These are phyloP conservation scores for Pythium vanterpoolii DNA, from an alignment of 352 stramenopile species.

Conservation along the genomic window DNA sequence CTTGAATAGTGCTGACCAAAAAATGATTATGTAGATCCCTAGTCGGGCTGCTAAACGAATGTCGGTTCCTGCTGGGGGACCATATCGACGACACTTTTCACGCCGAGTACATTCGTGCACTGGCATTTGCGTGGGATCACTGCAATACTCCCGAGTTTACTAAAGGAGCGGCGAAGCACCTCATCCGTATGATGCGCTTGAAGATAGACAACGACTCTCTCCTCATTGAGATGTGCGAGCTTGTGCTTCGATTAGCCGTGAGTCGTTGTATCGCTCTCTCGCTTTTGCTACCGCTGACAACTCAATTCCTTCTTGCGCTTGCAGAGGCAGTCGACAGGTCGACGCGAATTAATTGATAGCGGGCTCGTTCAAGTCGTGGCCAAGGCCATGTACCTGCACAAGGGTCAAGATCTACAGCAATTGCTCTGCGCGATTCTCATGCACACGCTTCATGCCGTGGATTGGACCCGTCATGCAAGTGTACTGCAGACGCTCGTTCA, in stretches of 20 bases:
- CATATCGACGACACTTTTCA: not conserved
- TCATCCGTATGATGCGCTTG: slow-evolving; percentile 13
- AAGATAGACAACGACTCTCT: not conserved
- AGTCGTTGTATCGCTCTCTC: not conserved
- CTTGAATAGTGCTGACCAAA: not conserved
- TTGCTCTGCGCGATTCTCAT: slow-evolving; percentile 6
- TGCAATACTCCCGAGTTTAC: not conserved
- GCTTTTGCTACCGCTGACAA: too few species aligned
- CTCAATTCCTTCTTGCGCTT: too few species aligned
- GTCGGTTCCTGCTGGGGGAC: not conserved
- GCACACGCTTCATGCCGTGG: slow-evolving; percentile 2
- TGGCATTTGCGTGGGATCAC: not conserved
- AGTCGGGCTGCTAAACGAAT: not conserved
- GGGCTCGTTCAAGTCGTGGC: slow-evolving; percentile 17
- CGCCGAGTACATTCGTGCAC: slow-evolving; percentile 1
- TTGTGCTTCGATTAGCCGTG: slow-evolving; percentile 3
- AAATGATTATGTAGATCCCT: not conserved
- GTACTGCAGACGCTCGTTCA: slow-evolving; percentile 18
- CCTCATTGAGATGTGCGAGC: not conserved
- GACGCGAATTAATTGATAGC: slow-evolving; percentile 13
- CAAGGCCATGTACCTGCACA: slow-evolving; percentile 16
- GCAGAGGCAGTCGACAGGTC: not conserved
- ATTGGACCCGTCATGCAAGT: slow-evolving; percentile 10
- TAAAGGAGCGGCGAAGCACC: slow-evolving; percentile 6
- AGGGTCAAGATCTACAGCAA: not conserved